These are phyloP conservation scores for Penicillium sp. DNA, from an alignment of 2,329 filamentous ascomycete genomes.

Conservation along the genomic window DNA sequence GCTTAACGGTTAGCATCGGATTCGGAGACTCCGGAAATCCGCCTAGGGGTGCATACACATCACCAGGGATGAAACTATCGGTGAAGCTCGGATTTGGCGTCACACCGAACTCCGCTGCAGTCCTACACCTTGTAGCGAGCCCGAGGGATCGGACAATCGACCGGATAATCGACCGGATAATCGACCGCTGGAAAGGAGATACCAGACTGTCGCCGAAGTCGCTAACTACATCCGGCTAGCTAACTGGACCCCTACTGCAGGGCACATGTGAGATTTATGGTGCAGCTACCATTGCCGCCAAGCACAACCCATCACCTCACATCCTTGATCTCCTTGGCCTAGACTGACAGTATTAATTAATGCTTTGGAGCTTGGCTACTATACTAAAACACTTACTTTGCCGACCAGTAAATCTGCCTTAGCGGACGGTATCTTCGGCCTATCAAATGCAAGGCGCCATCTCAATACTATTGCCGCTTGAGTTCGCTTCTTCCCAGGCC, in stretches of 20 bases:
- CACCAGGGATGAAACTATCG: neutral
- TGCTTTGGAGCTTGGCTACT: constrained; percentile 22
- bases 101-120: neutral
- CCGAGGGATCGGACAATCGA: neutral
- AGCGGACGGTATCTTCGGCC: constrained; percentile 14
- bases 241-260: constrained; percentile 4
- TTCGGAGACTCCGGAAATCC: constrained; percentile 23
- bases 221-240: neutral
- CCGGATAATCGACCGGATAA: neutral
- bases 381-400: constrained; percentile 17
- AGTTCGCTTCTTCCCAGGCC: constrained; percentile 11
- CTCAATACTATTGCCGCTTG: constrained; percentile 21
- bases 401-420: neutral
- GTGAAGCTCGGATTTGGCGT: constrained; percentile 12
- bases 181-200: constrained; percentile 13
- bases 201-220: neutral
- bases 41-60: constrained; percentile 5
- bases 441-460: constrained; percentile 14
- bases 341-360: constrained; percentile 19
- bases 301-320: neutral
- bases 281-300: neutral
- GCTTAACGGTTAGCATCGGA: constrained; percentile 43
- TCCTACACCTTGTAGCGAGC: constrained; percentile 8
- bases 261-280: neutral
- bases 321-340: constrained; percentile 19